phyloP scores from a whole-genome alignment of 495 filamentous ascomycete species.

The Ramalina intermedia region DNA sequence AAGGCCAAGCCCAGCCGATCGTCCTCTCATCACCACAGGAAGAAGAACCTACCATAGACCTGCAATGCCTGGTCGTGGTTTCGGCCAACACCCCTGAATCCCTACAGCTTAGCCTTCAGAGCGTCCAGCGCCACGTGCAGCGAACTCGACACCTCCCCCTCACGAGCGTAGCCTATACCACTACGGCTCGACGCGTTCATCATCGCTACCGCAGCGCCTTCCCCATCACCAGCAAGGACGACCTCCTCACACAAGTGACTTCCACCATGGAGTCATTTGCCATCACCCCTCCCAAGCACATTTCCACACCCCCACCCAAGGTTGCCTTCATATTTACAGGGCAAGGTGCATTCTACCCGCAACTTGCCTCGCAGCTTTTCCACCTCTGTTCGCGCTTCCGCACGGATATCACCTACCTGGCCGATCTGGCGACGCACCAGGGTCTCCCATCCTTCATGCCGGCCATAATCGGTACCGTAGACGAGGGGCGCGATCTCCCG shows the following conservation, averaged over 20 bases:
- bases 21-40: no score
- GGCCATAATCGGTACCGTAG: constrained; percentile 18
- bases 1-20: no score
- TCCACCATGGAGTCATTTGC: no score
- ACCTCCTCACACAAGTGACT: no score
- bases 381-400: constrained; percentile 15
- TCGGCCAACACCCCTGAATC: no score
- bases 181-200: constrained; percentile 53
- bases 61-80: no score
- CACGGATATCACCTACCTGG: constrained; percentile 37
- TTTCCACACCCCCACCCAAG: constrained; percentile 17
- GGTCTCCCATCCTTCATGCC: constrained; percentile 51
- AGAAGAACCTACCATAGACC: no score
- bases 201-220: constrained; percentile 37
- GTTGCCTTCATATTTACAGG: constrained; percentile 56
- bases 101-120: no score
- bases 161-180: constrained; percentile 50
- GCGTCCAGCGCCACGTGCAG: no score
- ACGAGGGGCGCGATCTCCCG: constrained; percentile 35
- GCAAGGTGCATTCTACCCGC: constrained; percentile 47
- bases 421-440: constrained; percentile 42
- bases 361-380: constrained; percentile 15
- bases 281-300: no score
- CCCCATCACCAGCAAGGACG: constrained; percentile 12
- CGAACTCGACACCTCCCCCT: constrained; percentile 16